Conservation (phyloP, 495 filamentous ascomycete genomes). For the Neurospora africana region DNA sequence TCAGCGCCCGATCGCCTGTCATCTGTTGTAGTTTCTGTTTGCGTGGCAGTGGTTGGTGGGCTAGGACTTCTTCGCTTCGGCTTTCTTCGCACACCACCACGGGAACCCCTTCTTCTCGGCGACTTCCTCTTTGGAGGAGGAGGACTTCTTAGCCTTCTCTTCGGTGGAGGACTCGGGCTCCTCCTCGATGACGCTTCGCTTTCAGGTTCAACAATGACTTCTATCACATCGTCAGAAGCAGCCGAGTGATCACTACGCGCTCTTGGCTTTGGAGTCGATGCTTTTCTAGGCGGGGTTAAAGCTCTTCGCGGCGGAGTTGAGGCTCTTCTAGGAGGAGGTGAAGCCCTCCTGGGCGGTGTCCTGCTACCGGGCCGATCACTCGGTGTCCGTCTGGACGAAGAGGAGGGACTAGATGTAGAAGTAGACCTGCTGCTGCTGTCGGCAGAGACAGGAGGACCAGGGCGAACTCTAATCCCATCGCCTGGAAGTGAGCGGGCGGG, state of each 20-base stretch:
- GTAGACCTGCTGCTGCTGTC: slow-evolving; percentile 15
- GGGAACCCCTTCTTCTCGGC: slow-evolving; percentile 13
- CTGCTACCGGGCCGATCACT: background rate
- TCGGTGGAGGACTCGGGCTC: background rate
- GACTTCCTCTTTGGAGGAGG: slow-evolving; percentile 12
- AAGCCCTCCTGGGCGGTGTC: background rate
- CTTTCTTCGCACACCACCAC: slow-evolving; percentile 6
- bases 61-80: slow-evolving; percentile 4
- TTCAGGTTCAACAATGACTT: slow-evolving; percentile 27
- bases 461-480: slow-evolving; percentile 17
- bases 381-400: slow-evolving; percentile 18
- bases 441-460: slow-evolving; percentile 1
- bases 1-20: slow-evolving; percentile 2
- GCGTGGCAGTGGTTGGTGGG: slow-evolving; percentile 7
- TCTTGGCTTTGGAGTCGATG: slow-evolving; percentile 15
- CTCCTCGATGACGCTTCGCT: slow-evolving; percentile 12
- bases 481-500: slow-evolving; percentile 14
- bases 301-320: slow-evolving; percentile 10
- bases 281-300: background rate
- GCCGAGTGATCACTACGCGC: background rate
- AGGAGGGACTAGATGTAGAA: slow-evolving; percentile 19
- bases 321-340: background rate
- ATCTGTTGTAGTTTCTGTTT: slow-evolving; percentile 15
- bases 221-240: slow-evolving; percentile 41
- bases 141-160: background rate